A percentile compares a stretch with the other conserved stretches of the same genome.
phyloP scores from a whole-genome alignment of 441 rosid species.

The Adansonia madagascariensis region DNA sequence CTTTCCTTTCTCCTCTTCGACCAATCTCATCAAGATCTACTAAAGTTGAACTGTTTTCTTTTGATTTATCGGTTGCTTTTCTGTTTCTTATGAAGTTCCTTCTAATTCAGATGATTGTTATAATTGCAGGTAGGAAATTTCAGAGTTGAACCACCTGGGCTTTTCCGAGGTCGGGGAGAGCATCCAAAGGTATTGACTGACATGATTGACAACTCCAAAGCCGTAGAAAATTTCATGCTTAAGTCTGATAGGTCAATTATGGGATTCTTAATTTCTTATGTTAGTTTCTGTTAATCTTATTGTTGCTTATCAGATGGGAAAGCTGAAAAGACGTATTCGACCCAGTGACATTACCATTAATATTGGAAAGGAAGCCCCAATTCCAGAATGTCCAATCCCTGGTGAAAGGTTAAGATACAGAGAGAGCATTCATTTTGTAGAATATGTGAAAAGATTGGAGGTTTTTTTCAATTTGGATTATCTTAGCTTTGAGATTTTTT shows the following conservation, averaged over 20 bases:
- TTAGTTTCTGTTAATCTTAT: conserved; percentile 21
- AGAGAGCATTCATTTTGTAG: conserved; percentile 28
- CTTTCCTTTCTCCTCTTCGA: neutral
- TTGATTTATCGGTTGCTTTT: neutral
- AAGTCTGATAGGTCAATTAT: conserved; percentile 17
- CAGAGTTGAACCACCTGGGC: conserved; percentile 99
- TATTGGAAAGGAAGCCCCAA: conserved; percentile 80
- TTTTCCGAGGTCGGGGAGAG: conserved; percentile 99
- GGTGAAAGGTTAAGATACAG: conserved; percentile 73
- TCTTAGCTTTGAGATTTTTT: conserved; percentile 32
- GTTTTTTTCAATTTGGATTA: conserved; percentile 18
- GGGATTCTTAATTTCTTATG: conserved; percentile 11
- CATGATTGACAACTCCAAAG: conserved; percentile 31
- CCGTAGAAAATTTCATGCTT: conserved; percentile 16
- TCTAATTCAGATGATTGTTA: conserved; percentile 30
- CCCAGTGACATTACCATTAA: conserved; percentile 95
- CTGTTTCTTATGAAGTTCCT: neutral
- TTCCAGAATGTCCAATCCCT: conserved; percentile 94
- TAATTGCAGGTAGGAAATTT: conserved; percentile 90
- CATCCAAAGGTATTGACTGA: conserved; percentile 83
- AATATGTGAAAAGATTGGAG: conserved; percentile 16
- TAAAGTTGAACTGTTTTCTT: conserved; percentile 10
- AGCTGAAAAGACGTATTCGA: conserved; percentile 83
- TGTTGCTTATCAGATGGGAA: conserved; percentile 81
- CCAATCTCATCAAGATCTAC: neutral